Base-by-base conservation (phyloP, 768 basidiomycete genomes). In the Lactifluus echinatus region DNA sequence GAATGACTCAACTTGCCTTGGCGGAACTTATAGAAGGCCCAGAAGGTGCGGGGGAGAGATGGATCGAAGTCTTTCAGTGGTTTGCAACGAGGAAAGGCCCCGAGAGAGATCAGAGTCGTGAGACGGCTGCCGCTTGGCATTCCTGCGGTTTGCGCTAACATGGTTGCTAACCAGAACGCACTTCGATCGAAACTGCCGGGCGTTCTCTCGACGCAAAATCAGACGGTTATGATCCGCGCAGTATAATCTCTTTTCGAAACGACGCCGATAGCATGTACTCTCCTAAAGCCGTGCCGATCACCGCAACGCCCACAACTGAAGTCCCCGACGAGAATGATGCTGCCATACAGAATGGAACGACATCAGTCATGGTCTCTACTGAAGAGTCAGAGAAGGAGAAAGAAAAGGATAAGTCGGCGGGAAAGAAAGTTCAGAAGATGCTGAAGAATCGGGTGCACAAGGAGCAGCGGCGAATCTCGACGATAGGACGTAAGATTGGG, bases 21-120 rank as follows among this genome's bases (percentile, higher is more conserved):
- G 78, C 79, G 17, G 96, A 98, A 71, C 79, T 85, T 34, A 78
- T 88, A 17, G 86, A 93, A 36, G 95, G 96, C 0, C 78, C 92
- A 0, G 91, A 94, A 64, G 81, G 83, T 39, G 93, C 93, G 0
- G 84, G 87, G 60, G 72, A 74, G 17, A 84, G 82, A 55, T 93
- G 92, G 81, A 74, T 92, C 15, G 90, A 92, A 26, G 78, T 92
- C 8, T 95, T 94, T 68, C 73, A 79, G 4, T 96, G 89, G 87
- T 84, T 93, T 66, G 84, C 92, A 0, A 85, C 84, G 55, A 74
- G 76, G 63, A 76, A 73, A 24, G 75, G 74, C n/a, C 45, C 54
- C 7, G 62, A 59, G 26, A 59, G 39, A 48, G 56, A 61, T 31
- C 55, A 46, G 50, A 63, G 60, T 31, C 63, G 63, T 63, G 44